phyloP scores from a whole-genome alignment of 768 basidiomycete species.

The Russula earlei region DNA sequence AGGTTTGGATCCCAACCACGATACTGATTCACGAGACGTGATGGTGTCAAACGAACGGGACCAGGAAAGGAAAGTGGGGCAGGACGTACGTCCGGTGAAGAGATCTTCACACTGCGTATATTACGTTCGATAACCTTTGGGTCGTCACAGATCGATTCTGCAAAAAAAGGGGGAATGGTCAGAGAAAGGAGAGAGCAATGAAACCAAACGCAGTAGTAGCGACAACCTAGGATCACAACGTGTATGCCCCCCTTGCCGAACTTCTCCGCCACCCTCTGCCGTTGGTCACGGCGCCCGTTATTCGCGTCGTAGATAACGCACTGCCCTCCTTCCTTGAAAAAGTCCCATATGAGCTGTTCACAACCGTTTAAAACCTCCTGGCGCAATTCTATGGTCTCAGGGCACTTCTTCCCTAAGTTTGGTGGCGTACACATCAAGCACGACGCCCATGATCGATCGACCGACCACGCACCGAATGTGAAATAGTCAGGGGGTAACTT shows the following conservation, averaged over 20 bases:
- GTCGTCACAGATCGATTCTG: constrained; percentile 88
- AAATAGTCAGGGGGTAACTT: constrained; percentile 92
- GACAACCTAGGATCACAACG: constrained; percentile 81
- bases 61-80: background rate
- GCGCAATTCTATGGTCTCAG: constrained; percentile 72
- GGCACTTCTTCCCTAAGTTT: constrained; percentile 56
- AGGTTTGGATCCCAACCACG: constrained; percentile 86
- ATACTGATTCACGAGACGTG: constrained; percentile 45
- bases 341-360: constrained; percentile 82
- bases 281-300: constrained; percentile 63
- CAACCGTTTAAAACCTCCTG: constrained; percentile 71
- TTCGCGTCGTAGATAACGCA: constrained; percentile 99
- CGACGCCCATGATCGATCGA: constrained; percentile 5
- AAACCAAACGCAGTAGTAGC: background rate
- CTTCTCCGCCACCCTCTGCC: constrained; percentile 70
- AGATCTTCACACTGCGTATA: constrained; percentile 94
- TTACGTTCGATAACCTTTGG: constrained; percentile 89
- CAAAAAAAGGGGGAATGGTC: background rate
- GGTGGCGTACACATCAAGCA: background rate
- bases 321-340: constrained; percentile 80
- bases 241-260: constrained; percentile 84
- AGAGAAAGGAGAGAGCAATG: background rate
- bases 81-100: constrained; percentile 83
- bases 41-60: background rate
- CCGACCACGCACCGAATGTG: constrained; percentile 48